Base-by-base conservation (phyloP, 345 rosid genomes). In the Eucalyptus camaldulensis region DNA sequence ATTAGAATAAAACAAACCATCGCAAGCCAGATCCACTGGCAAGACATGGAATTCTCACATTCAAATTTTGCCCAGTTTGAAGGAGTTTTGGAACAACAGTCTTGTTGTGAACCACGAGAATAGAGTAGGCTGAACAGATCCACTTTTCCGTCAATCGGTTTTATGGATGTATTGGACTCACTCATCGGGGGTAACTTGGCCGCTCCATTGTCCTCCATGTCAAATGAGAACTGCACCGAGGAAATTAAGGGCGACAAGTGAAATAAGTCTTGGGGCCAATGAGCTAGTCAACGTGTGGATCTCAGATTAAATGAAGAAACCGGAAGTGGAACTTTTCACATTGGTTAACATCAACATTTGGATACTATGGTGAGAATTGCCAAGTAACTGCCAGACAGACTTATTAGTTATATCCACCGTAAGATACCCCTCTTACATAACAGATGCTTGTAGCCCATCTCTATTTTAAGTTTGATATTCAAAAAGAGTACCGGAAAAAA, bases 61-160 rank as follows among this genome's bases (percentile, higher is more conserved):
- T 96, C 96, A 58, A 96, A 96, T 88, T 95, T 95, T 45, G 94
- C 94, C 98, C 98, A 95, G 90, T 90, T 88, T 12, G 95, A 65
- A 47, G 97, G 96, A 89, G 88, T 47, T 27, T 72, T 86, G 12
- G 76, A 14, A 49, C 88, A 13, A 22, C 54, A 25, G 27, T 88
- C 89, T n/a, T 88, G 81, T 13, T 85, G 60, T 22, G 58, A n/a
- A 8, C 91, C 88, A 24, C 25, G 87, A 27, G 72, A 50, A 43
- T 90, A 49, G 60, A 91, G 89, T 88, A 92, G 60, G 88, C 51
- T 81, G 87, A 43, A 92, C 49, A 86, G 88, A 69, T 91, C 90
- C 7, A 40, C 40, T 29, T 81, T 14, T 37, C 90, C 90, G 21
- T 87, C 76, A 8, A 31, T 88, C 8, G 54, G 91, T 47, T 60